Conservation (phyloP, 208 protist genomes). For the Crithidia sp. region DNA sequence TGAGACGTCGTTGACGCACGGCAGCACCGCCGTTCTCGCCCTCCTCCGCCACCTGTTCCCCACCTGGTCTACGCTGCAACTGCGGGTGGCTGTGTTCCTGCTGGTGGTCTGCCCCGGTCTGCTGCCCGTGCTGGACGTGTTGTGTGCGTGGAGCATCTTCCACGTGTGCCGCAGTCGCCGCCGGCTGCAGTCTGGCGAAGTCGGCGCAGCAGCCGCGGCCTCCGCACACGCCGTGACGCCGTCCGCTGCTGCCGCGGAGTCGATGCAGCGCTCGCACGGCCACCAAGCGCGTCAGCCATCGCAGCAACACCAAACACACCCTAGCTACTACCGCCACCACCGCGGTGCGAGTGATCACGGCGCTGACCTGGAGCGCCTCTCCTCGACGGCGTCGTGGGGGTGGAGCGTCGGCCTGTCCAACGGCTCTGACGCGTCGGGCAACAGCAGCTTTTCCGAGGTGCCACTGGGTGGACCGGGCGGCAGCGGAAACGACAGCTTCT, state of each 20-base stretch:
- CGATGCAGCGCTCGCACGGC: too few species aligned
- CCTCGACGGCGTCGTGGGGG: constrained; percentile 4
- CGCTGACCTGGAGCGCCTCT: constrained; percentile 1
- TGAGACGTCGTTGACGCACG: neutral
- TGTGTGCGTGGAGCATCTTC: constrained; percentile 21
- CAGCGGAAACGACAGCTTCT: constrained; percentile 33
- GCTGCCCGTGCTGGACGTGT: constrained; percentile 30
- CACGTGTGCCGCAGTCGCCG: constrained; percentile 11
- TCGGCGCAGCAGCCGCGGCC: neutral
- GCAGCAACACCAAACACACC: neutral
- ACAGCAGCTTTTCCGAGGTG: constrained; percentile 14
- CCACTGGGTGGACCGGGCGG: neutral
- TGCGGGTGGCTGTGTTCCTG: neutral
- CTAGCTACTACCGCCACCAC: neutral
- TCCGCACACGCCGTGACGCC: neutral
- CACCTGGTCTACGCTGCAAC: constrained; percentile 7
- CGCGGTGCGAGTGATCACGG: neutral
- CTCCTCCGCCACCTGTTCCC: constrained; percentile 21
- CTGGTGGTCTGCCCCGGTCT: constrained; percentile 20
- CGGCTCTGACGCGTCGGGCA: neutral
- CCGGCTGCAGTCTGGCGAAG: neutral
- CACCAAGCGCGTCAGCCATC: too few species aligned
- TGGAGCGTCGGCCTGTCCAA: constrained; percentile 13
- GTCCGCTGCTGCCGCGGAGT: neutral
- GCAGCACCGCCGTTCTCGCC: constrained; percentile 2